A percentile compares a stretch with the other conserved stretches of the same genome.
Conservation (phyloP, 202 grass and related monocot genomes). For the Saccharum hybrid region DNA sequence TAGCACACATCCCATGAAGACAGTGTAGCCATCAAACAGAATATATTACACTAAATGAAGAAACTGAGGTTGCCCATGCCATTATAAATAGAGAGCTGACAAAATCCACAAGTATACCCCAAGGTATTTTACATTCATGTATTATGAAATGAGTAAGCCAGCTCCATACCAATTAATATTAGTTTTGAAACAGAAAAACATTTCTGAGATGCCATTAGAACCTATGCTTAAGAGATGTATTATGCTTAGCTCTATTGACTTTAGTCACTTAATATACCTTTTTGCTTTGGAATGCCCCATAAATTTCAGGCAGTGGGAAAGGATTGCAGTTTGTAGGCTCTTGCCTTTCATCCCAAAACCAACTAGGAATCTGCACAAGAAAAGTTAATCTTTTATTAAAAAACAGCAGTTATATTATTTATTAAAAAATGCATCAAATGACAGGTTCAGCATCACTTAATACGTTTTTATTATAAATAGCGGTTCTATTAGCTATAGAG, state of each 20-base stretch:
- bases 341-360: constrained; percentile 64
- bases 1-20: not conserved
- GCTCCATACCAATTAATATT: constrained; percentile 21
- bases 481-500: not conserved
- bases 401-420: not conserved
- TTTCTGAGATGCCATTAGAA: constrained; percentile 1
- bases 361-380: constrained; percentile 81
- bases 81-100: not conserved
- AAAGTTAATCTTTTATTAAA: constrained; percentile 12
- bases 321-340: constrained; percentile 65
- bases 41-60: not conserved
- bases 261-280: constrained; percentile 61
- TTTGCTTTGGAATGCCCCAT: constrained; percentile 69
- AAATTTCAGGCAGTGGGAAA: constrained; percentile 88
- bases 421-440: not conserved
- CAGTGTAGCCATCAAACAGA: not conserved
- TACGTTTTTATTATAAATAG: not conserved
- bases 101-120: not conserved
- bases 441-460: not conserved
- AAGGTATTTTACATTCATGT: not conserved
- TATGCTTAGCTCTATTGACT: constrained; percentile 20
- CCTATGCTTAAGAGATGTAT: not conserved
- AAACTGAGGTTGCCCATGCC: not conserved
- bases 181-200: not conserved
- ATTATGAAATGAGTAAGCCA: not conserved